Percentiles rank a stretch among this genome's conserved stretches.
These are phyloP conservation scores for Ajuga chamaepitys DNA, from an alignment of 257 asterid genomes.

Conservation along the genomic window DNA sequence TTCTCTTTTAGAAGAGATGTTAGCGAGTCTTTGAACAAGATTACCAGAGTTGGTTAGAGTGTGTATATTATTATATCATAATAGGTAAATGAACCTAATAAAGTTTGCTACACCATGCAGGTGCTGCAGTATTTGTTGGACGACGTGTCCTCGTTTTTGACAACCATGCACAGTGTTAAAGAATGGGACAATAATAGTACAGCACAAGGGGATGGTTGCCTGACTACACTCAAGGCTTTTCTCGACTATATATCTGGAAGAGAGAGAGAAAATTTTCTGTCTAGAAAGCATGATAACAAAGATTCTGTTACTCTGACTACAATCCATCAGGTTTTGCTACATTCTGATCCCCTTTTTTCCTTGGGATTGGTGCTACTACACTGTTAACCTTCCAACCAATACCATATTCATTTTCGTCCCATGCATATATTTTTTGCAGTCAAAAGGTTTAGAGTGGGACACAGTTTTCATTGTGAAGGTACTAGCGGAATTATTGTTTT, in stretches of 20 bases:
- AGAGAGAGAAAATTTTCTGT: slow-evolving; percentile 74
- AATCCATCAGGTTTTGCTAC: slow-evolving; percentile 80
- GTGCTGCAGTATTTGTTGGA: slow-evolving; percentile 87
- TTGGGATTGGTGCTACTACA: slow-evolving; percentile 7
- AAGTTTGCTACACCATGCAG: slow-evolving; percentile 35
- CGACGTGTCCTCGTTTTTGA: slow-evolving; percentile 77
- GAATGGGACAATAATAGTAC: slow-evolving; percentile 25
- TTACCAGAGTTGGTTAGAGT: not conserved
- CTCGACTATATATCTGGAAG: slow-evolving; percentile 73
- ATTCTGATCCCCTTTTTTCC: slow-evolving; percentile 7
- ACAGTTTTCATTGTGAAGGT: slow-evolving; percentile 98
- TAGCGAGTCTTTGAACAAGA: no score
- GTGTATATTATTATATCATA: not conserved
- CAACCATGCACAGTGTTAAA: slow-evolving; percentile 33
- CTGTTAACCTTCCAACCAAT: slow-evolving; percentile 9
- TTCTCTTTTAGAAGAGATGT: no score
- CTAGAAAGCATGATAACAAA: slow-evolving; percentile 71
- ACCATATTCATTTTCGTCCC: not conserved
- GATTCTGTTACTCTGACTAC: slow-evolving; percentile 93
- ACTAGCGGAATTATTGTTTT: slow-evolving; percentile 17
- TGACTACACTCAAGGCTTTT: slow-evolving; percentile 55
- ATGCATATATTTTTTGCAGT: slow-evolving; percentile 41
- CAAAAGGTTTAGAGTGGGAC: slow-evolving; percentile 99
- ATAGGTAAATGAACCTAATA: slow-evolving; percentile 13
- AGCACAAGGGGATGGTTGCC: slow-evolving; percentile 56